Conservation (phyloP, 345 rosid genomes). For the Schrenkiella parvula region DNA sequence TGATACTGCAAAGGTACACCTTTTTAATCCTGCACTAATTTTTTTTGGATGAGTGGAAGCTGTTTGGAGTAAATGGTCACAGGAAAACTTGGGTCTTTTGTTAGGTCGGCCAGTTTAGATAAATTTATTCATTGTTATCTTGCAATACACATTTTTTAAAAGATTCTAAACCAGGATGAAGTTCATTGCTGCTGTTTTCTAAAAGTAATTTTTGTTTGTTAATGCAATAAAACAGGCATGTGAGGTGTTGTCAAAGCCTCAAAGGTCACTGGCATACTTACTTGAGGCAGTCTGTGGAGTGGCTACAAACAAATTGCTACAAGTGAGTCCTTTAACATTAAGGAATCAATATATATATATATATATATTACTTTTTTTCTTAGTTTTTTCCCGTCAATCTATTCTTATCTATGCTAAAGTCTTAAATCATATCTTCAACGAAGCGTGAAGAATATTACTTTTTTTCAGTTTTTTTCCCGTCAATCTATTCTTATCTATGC, state of each 20-base stretch:
- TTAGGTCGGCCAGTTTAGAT: background rate
- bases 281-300: constrained; percentile 81
- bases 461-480: background rate
- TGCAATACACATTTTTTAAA: background rate
- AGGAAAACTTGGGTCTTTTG: background rate
- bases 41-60: background rate
- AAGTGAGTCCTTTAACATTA: constrained; percentile 44
- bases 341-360: background rate
- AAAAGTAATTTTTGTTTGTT: background rate
- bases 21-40: background rate
- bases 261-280: constrained; percentile 80
- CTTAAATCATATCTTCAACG: constrained; percentile 19
- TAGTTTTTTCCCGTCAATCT: background rate
- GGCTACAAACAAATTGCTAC: constrained; percentile 72
- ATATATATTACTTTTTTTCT: too few relatives aligned
- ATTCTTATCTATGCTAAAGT: background rate
- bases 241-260: constrained; percentile 81
- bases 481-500: background rate
- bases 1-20: constrained; percentile 85
- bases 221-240: constrained; percentile 58
- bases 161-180: background rate
- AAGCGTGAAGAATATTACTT: constrained; percentile 98
- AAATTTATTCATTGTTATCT: background rate
- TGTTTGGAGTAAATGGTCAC: background rate
- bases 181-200: background rate